Base-by-base conservation (phyloP, 164 flowering plant genomes). In the Aristolochia californica region DNA sequence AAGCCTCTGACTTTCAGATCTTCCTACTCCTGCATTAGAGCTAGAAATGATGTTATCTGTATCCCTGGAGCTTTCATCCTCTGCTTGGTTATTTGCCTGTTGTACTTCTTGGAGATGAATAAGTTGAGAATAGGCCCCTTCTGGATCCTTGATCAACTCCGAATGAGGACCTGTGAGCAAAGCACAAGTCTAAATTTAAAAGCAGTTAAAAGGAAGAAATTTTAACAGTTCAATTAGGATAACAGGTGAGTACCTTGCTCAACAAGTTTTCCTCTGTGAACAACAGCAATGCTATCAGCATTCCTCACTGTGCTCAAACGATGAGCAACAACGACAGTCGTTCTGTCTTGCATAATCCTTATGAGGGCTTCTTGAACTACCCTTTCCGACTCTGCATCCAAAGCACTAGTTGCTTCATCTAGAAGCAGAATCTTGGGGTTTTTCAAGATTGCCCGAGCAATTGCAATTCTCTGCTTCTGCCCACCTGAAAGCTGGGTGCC, bases 401-500 rank as follows among this genome's bases (percentile, higher is more conserved):
- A 58, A 0, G 93, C 93, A 58, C 88, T 85, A 9, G 93, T 85
- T 14, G 88, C 88, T 61, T 85, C 93, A 63, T 85, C 88, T 53
- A 85, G 93, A n/a, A 85, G 87, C 16, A 83, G 79, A 43, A 83
- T 83, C 70, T 58, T 81, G 0, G 88, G 93, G 60, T 85, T 74
- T 70, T 85, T 85, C 52, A 85, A 13, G 26, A 85, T 83, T n/a
- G 87, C 88, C 55, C 93, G 72, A n/a, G 93, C 85, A 60, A 85
- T 81, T 22, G 91, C 91, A 49, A 85, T 66, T 65, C 91, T 76
- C 66, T 85, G 91, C 78, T 85, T 83, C 50, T 85, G 90, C 43
- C 90, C 95, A 21, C 95, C 90, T 8, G 95, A 87, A 47, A 87
- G 66, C 44, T 79, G 83, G 14, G 85, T 81, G 50, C 95, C 95